Evolutionary conservation across 1,284 basidiomycete species (phyloP), one percentile per base, ranked within the genome.

Genomic region (Pseudozyma pruni): DNA sequence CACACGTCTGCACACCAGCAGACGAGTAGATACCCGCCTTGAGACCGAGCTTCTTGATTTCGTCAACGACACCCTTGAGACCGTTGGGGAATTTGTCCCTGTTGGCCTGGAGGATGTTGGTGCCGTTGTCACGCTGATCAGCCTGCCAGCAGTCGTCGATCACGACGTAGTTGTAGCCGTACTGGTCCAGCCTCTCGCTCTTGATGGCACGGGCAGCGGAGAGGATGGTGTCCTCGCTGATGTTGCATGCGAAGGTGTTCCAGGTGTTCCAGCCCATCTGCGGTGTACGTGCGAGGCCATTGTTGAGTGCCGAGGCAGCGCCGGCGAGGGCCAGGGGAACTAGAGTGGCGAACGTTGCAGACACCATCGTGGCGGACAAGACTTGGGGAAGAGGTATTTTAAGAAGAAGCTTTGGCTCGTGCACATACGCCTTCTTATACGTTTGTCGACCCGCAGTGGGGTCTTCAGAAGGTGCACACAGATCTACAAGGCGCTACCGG

Each of bases 11-110:
- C 81, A 78, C 81, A 54, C 86, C 86, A 3, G 86, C 86, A 52
- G 80, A 80, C 42, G 85, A 85, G 71, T 87, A 87, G 38, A 87
- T 86, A 0, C 86, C 86, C 38, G 84, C 84, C 77, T 86, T 85
- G n/a, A 87, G 75, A 1, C 85, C 85, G 56, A 86, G 40, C 9
- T 58, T 63, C 68, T 86, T 86, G 16, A 86, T 81, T 40, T 85
- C 71, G 55, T 83, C 81, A 9, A 84, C 78, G 16, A 87, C 67
- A 8, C 68, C 69, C 51, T 85, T 84, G 50, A 87, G 83, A 0
- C 86, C 86, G 32, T 82, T 81, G 0, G 86, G 86, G 60, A 86
- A 87, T 52, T 84, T 85, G 7, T 67, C 70, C 1, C 83, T 74
- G 61, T 87, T 83, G 14, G 79, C 79, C 8, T 78, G 52, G 1